Evolutionary conservation across 2,329 filamentous ascomycete species (phyloP).

Genomic region (Stromatinia cepivora): DNA sequence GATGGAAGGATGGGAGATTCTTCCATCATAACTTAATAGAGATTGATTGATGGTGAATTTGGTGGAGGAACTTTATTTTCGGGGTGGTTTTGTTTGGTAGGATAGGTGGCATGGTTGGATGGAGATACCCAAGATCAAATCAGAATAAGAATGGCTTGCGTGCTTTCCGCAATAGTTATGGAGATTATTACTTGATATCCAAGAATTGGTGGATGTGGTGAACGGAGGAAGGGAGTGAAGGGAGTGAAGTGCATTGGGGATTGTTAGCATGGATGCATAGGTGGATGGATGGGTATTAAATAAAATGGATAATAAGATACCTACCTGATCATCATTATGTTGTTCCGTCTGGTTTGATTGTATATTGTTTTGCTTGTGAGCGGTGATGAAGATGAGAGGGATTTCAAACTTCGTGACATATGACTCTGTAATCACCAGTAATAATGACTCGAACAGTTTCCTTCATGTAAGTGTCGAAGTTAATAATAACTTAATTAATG

Average conservation of each 20-base stretch:
- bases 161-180: slow-evolving; percentile 4
- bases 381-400: not conserved
- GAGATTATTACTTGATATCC: slow-evolving; percentile 13
- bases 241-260: not conserved
- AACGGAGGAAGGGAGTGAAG: not conserved
- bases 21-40: slow-evolving; percentile 13
- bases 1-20: slow-evolving; percentile 3
- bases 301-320: slow-evolving; percentile 24
- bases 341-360: not conserved
- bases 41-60: slow-evolving; percentile 9
- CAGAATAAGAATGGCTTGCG: slow-evolving; percentile 21
- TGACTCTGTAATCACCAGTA: not conserved
- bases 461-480: not conserved
- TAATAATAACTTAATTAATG: not conserved
- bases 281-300: slow-evolving; percentile 9
- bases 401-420: not conserved
- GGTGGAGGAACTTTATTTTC: slow-evolving; percentile 13
- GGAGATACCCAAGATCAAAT: slow-evolving; percentile 25
- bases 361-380: not conserved
- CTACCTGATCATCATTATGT: slow-evolving; percentile 11
- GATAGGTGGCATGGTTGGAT: slow-evolving; percentile 20
- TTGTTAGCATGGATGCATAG: not conserved
- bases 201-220: slow-evolving; percentile 2
- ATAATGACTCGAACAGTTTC: not conserved
- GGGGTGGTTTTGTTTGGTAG: slow-evolving; percentile 20